Percentiles rank a stretch among this genome's conserved stretches.
Evolutionary conservation across 768 basidiomycete genomes (phyloP).

Genomic region (Tremella yokohamensis): DNA sequence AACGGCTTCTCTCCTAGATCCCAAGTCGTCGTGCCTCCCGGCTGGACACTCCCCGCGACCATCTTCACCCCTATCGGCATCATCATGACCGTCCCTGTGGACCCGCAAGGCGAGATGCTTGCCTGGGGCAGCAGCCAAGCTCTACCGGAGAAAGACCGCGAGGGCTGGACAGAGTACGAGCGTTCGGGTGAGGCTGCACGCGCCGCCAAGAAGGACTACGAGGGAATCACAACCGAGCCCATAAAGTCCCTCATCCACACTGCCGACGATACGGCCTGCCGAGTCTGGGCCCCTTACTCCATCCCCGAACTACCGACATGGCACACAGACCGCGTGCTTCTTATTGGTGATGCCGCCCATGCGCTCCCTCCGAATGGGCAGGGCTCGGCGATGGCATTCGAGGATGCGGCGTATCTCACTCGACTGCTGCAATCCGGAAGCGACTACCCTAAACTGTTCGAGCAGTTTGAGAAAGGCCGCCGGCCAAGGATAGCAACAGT

Average conservation of each 20-base stretch:
- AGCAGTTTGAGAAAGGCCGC: constrained; percentile 26
- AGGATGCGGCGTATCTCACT: constrained; percentile 29
- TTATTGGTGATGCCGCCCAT: constrained; percentile 41
- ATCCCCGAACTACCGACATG: constrained; percentile 20
- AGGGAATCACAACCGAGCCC: constrained; percentile 19
- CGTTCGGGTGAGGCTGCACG: constrained; percentile 24
- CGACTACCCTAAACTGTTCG: constrained; percentile 19
- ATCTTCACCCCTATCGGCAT: constrained; percentile 27
- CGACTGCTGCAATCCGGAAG: constrained; percentile 13
- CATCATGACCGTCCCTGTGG: constrained; percentile 33
- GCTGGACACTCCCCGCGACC: constrained; percentile 21
- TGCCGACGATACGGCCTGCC: not conserved
- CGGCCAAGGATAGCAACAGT: constrained; percentile 18
- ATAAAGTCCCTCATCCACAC: constrained; percentile 26
- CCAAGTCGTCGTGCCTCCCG: constrained; percentile 5
- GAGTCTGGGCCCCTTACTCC: constrained; percentile 21
- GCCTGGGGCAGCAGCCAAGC: constrained; percentile 24
- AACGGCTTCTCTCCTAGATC: not conserved
- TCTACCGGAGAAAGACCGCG: constrained; percentile 10
- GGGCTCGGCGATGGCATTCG: constrained; percentile 32
- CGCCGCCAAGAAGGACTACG: constrained; percentile 20
- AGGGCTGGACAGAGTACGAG: constrained; percentile 27
- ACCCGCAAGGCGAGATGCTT: constrained; percentile 18
- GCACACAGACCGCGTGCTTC: constrained; percentile 18
- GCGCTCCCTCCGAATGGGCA: constrained; percentile 28